A percentile compares a stretch with the other conserved stretches of the same genome.
Conservation (phyloP, 2,329 filamentous ascomycete species). For the Tolypocladium paradoxum region DNA sequence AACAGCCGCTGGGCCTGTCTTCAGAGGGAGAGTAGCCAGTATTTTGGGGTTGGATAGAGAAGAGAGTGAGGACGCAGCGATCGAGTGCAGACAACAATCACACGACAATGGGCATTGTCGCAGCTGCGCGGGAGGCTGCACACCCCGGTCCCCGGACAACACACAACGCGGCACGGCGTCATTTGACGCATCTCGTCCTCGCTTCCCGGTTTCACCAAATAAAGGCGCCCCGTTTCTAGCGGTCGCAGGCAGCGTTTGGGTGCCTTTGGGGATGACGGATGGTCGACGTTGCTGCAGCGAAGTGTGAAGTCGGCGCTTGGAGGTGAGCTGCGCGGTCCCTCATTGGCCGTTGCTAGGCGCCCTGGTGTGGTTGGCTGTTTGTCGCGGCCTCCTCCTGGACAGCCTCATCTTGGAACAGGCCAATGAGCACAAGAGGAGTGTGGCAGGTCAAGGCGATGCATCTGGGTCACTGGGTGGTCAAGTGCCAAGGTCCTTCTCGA, state of each 20-base stretch:
- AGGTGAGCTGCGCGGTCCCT: conserved; percentile 4
- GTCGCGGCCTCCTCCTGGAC: conserved; percentile 7
- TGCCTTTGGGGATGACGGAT: conserved; percentile 1
- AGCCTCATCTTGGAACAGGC: not conserved
- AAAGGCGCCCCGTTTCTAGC: not conserved
- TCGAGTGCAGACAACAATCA: conserved; percentile 4
- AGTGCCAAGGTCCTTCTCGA: too few relatives aligned
- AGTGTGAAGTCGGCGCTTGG: conserved; percentile 29
- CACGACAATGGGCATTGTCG: conserved; percentile 1
- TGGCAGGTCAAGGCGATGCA: not conserved
- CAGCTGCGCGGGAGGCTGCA: not conserved
- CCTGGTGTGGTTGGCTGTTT: conserved; percentile 17
- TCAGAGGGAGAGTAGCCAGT: not conserved
- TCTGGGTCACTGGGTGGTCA: too few relatives aligned
- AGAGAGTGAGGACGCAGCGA: not conserved
- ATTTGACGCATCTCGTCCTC: not conserved
- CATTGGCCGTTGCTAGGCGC: conserved; percentile 22
- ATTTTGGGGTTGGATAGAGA: not conserved
- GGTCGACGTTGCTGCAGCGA: not conserved
- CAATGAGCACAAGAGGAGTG: not conserved
- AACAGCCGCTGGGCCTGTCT: not conserved
- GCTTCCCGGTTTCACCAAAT: not conserved
- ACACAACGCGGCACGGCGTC: not conserved
- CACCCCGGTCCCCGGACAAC: not conserved
- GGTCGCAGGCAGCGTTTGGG: not conserved